Base-by-base conservation (phyloP, 306 rosid species). In the Benincasa hispida region DNA sequence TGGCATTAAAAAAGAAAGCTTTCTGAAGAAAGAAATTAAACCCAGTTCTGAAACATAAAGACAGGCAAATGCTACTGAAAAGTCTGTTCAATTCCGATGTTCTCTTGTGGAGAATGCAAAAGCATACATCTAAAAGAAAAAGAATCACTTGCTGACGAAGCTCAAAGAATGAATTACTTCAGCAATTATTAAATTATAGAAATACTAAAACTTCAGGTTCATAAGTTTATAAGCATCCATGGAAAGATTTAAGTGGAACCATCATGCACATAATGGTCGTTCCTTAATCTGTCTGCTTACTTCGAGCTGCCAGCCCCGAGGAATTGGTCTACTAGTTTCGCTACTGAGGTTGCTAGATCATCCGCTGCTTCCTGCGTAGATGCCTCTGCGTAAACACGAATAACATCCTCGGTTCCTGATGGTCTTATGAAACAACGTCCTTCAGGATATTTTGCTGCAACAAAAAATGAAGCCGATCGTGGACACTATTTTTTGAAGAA, bases 381-480 rank as follows among this genome's bases (percentile, higher is more conserved):
- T 73, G 98, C 93, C 86, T 94, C 97, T 0, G 95, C 93, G 69
- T 91, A 94, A 21, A 94, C 95, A 35, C 97, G 95, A 68, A 94
- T 89, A 32, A 92, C 97, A 72, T 94, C 97, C 79, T 94, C 96
- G 3, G 98, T 94, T 81, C 98, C 97, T 6, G 97, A 94, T 83
- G 98, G 98, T 51, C 97, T 83, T 74, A 93, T 89, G 84, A 93
- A 93, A 82, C 90, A 93, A 72, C 96, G 89, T 79, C 97, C 95
- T 75, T 86, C 84, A 34, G 87, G 74, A 85, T 87, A 83, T 78
- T 90, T 90, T 19, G 79, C 98, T 84, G 88, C 87, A 85, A 5
- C 72, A 63, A 0, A 21, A 39, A 12, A 39, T 6, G 17, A 66
- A 39, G 12, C 18, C 32, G 4, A 69, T 45, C 1, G 1, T 5